phyloP scores from a whole-genome alignment of 345 rosid genomes.

The Pugionium dolabratum region DNA sequence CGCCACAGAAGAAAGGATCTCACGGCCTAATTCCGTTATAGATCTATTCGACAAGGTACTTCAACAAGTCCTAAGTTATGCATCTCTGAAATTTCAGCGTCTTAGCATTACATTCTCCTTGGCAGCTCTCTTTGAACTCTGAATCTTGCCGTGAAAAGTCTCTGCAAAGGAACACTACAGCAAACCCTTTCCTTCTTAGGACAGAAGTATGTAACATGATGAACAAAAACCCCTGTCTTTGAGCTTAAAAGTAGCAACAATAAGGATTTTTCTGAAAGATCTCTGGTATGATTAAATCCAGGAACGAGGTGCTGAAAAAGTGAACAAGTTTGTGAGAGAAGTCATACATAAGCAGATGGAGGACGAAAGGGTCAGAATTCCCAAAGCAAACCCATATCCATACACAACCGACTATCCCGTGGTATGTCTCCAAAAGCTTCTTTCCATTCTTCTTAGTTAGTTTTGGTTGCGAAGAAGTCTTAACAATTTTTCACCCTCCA shows the following conservation, averaged over 20 bases:
- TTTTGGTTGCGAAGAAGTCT: neutral
- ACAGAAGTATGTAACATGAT: slow-evolving; percentile 66
- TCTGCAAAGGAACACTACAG: slow-evolving; percentile 70
- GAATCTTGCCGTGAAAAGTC: slow-evolving; percentile 60
- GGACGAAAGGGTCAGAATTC: slow-evolving; percentile 76
- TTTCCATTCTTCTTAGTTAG: neutral
- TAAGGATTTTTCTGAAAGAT: slow-evolving; percentile 2
- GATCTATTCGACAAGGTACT: slow-evolving; percentile 82
- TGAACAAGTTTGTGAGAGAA: slow-evolving; percentile 63
- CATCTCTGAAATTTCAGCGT: neutral
- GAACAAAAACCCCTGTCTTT: slow-evolving; percentile 7
- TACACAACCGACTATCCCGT: slow-evolving; percentile 94
- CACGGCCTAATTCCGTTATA: slow-evolving; percentile 54
- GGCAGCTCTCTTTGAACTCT: slow-evolving; percentile 81
- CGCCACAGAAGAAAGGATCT: slow-evolving; percentile 81
- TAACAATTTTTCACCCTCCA: neutral
- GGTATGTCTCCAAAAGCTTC: slow-evolving; percentile 49
- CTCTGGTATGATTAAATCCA: slow-evolving; percentile 36
- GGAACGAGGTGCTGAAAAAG: slow-evolving; percentile 96
- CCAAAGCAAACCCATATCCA: slow-evolving; percentile 89
- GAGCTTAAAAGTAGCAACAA: slow-evolving; percentile 13
- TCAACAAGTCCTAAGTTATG: slow-evolving; percentile 3
- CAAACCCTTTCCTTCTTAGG: slow-evolving; percentile 83
- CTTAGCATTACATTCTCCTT: slow-evolving; percentile 22
- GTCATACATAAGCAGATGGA: slow-evolving; percentile 58